Percentiles rank a stretch among this genome's conserved stretches.
These are phyloP conservation scores for Raphanus sativus DNA, from an alignment of 345 rosid species.

Conservation along the genomic window DNA sequence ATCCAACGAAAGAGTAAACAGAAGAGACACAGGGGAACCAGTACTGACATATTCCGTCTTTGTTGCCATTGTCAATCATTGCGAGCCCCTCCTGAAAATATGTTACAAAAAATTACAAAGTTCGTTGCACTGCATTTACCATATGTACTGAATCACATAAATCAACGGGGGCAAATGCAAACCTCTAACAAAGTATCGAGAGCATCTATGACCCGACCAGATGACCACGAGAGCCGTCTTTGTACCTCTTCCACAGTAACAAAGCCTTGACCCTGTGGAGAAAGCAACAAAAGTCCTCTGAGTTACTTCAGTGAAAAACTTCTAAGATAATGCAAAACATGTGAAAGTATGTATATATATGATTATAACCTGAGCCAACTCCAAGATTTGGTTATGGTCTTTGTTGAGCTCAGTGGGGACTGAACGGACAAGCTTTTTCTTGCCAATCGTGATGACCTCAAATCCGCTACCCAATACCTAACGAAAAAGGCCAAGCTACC, in stretches of 20 bases:
- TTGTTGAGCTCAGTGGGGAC: slow-evolving; percentile 97
- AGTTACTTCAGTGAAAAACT: slow-evolving; percentile 6
- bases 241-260: slow-evolving; percentile 85
- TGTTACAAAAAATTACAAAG: too few relatives aligned
- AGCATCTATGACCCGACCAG: slow-evolving; percentile 80
- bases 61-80: slow-evolving; percentile 82
- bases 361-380: slow-evolving; percentile 66
- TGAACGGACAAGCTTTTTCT: slow-evolving; percentile 83
- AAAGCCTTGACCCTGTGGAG: slow-evolving; percentile 71
- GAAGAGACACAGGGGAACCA: slow-evolving; percentile 92
- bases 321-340: neutral
- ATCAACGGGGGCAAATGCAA: too few relatives aligned
- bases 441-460: slow-evolving; percentile 89
- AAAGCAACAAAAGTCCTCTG: slow-evolving; percentile 20
- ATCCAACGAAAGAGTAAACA: slow-evolving; percentile 48
- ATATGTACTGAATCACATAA: neutral
- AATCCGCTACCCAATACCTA: slow-evolving; percentile 85
- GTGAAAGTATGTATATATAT: neutral
- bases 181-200: slow-evolving; percentile 81
- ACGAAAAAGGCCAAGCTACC: neutral
- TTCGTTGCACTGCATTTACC: too few relatives aligned
- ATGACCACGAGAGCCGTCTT: slow-evolving; percentile 72
- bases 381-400: slow-evolving; percentile 90
- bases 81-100: slow-evolving; percentile 97
- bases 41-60: slow-evolving; percentile 69